Percentiles rank a stretch among this genome's conserved stretches.
Conservation (phyloP, 106 monocot genomes). For the Dendrobium nobile region DNA sequence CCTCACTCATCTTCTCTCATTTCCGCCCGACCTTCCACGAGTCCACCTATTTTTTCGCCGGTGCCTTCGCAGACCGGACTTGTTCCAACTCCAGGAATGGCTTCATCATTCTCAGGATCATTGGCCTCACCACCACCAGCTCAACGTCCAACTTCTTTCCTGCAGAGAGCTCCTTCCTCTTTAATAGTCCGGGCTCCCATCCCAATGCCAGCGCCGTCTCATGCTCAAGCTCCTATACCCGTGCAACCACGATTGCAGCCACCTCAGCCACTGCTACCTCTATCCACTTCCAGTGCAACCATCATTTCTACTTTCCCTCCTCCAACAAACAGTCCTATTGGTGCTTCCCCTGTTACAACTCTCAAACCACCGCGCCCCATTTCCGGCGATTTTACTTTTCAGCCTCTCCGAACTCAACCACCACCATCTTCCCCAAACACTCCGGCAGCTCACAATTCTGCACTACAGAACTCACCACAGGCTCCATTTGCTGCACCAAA, state of each 20-base stretch:
- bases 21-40: slow-evolving; percentile 4
- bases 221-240: slow-evolving; percentile 2
- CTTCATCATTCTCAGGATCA: slow-evolving; percentile 8
- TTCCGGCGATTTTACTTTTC: slow-evolving; percentile 76
- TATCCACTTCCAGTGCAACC: slow-evolving; percentile 14
- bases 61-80: slow-evolving; percentile 10
- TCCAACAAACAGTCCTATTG: slow-evolving; percentile 10
- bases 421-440: slow-evolving; percentile 19
- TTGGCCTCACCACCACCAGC: background rate
- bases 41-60: slow-evolving; percentile 19
- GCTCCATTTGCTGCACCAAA: slow-evolving; percentile 16
- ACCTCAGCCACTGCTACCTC: slow-evolving; percentile 17
- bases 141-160: background rate
- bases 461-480: slow-evolving; percentile 3
- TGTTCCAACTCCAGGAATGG: slow-evolving; percentile 6
- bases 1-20: slow-evolving; percentile 7
- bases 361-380: slow-evolving; percentile 41
- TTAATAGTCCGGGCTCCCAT: slow-evolving; percentile 12
- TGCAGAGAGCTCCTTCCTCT: slow-evolving; percentile 5
- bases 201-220: slow-evolving; percentile 5
- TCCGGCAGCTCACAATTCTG: slow-evolving; percentile 10
- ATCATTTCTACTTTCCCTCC: slow-evolving; percentile 18
- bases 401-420: slow-evolving; percentile 34
- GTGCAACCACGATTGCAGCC: slow-evolving; percentile 2
- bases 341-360: slow-evolving; percentile 5